A percentile compares a stretch with the other conserved stretches of the same genome.
Evolutionary conservation across 371 early-diverging fungal genomes (phyloP).

Genomic region (Haplosporangium sp.): DNA sequence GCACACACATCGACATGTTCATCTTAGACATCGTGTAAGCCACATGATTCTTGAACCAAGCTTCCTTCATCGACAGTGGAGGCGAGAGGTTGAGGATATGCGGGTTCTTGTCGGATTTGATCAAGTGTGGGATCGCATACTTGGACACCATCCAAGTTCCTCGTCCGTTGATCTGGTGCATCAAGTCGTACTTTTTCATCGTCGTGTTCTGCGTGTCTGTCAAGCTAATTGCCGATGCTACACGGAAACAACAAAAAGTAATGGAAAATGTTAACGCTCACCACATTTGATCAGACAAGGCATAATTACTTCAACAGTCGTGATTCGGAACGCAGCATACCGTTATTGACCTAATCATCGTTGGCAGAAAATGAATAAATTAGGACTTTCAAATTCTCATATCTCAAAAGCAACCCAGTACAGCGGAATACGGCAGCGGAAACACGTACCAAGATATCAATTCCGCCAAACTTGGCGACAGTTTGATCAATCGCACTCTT

Average conservation of each 20-base stretch:
- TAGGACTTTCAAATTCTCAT: not conserved
- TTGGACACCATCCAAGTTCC: constrained; percentile 87
- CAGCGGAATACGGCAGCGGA: constrained; percentile 10
- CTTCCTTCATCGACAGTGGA: constrained; percentile 72
- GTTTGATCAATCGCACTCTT: constrained; percentile 72
- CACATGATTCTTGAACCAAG: constrained; percentile 77
- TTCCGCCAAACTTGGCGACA: constrained; percentile 73
- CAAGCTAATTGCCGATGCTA: constrained; percentile 78
- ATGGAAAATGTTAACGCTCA: too few species aligned
- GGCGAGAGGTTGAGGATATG: constrained; percentile 82
- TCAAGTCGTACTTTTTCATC: constrained; percentile 82
- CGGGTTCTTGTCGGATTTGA: constrained; percentile 68
- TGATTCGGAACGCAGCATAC: not conserved
- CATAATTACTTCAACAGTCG: too few species aligned
- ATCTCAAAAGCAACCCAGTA: not conserved
- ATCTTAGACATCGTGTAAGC: constrained; percentile 85
- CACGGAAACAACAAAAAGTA: not conserved
- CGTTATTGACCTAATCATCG: constrained; percentile 45
- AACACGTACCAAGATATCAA: constrained; percentile 86
- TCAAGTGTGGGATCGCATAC: constrained; percentile 75
- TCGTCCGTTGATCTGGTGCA: constrained; percentile 83
- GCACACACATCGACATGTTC: constrained; percentile 78
- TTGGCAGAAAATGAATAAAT: not conserved
- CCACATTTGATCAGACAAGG: too few species aligned
- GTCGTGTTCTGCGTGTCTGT: constrained; percentile 71